These are phyloP conservation scores for Phyllosticta ampelicida DNA, from an alignment of 2,329 filamentous ascomycete genomes.

Conservation along the genomic window DNA sequence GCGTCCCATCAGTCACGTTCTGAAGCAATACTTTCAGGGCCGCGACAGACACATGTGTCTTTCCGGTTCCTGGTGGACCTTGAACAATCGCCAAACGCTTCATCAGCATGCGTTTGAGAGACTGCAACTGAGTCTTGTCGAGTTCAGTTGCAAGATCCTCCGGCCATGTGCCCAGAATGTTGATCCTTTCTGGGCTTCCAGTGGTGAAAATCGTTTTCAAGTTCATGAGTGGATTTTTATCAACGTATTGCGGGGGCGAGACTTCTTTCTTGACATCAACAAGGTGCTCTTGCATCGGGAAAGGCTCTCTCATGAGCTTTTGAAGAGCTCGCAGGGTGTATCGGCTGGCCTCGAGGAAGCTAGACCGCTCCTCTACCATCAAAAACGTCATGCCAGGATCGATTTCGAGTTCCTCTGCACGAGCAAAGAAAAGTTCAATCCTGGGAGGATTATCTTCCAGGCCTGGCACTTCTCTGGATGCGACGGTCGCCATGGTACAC, in stretches of 20 bases:
- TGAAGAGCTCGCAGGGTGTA: slow-evolving; percentile 67
- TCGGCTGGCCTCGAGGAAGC: slow-evolving; percentile 68
- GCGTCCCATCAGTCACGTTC: slow-evolving; percentile 43
- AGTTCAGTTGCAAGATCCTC: slow-evolving; percentile 36
- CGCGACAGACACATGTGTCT: slow-evolving; percentile 70
- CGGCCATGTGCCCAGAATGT: slow-evolving; percentile 49
- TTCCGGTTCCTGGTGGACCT: slow-evolving; percentile 70
- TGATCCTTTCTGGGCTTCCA: slow-evolving; percentile 32
- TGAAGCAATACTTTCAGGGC: slow-evolving; percentile 55
- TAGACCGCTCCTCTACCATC: slow-evolving; percentile 65
- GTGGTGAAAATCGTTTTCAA: slow-evolving; percentile 35
- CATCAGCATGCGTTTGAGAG: slow-evolving; percentile 59
- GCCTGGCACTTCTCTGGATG: slow-evolving; percentile 53
- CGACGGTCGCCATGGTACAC: slow-evolving; percentile 62
- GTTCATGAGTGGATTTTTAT: slow-evolving; percentile 38
- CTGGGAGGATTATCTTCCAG: slow-evolving; percentile 57
- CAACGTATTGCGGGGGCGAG: slow-evolving; percentile 43
- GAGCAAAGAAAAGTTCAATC: slow-evolving; percentile 65
- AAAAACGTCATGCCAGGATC: slow-evolving; percentile 60
- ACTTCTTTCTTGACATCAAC: slow-evolving; percentile 39
- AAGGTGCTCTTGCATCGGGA: slow-evolving; percentile 53
- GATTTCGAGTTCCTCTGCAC: slow-evolving; percentile 49
- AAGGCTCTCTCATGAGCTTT: slow-evolving; percentile 47
- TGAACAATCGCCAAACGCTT: slow-evolving; percentile 67
- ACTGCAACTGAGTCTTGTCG: slow-evolving; percentile 60